Percentiles rank a stretch among this genome's conserved stretches.
Conservation (phyloP, 495 filamentous ascomycete species). For the Daldinia caldariorum region DNA sequence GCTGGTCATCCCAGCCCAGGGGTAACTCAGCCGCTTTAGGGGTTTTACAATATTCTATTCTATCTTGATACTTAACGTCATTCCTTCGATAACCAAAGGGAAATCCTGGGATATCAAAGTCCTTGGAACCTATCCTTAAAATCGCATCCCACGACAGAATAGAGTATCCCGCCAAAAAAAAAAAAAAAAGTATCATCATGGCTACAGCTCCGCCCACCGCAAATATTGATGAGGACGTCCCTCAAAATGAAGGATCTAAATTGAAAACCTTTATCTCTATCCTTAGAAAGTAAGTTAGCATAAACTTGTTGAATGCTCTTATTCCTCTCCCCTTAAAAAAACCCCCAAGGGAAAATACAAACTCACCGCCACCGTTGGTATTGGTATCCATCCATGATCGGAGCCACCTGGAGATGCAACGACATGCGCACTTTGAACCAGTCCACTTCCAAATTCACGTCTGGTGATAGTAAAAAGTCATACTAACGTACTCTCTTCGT, state of each 20-base stretch:
- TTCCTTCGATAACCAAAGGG: background rate
- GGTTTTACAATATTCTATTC: constrained; percentile 9
- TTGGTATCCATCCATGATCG: constrained; percentile 33
- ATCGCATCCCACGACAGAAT: background rate
- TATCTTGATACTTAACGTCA: background rate
- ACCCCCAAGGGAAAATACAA: background rate
- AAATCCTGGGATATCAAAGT: constrained; percentile 10
- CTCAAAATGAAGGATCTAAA: constrained; percentile 82
- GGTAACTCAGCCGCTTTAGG: constrained; percentile 27
- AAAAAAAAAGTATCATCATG: constrained; percentile 33
- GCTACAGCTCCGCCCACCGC: constrained; percentile 35
- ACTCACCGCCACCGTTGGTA: constrained; percentile 39
- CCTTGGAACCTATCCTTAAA: background rate
- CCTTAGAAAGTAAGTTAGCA: constrained; percentile 72
- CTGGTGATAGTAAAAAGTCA: background rate
- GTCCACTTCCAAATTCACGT: background rate
- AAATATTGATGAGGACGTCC: constrained; percentile 64
- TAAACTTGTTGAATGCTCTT: background rate
- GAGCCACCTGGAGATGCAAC: constrained; percentile 22
- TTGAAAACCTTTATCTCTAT: constrained; percentile 85
- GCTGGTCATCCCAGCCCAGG: constrained; percentile 32
- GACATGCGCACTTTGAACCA: background rate
- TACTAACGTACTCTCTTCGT: background rate
- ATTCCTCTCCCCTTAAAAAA: background rate
- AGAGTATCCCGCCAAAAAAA: background rate